phyloP scores from a whole-genome alignment of 768 basidiomycete genomes.

The Kwoniella pini region DNA sequence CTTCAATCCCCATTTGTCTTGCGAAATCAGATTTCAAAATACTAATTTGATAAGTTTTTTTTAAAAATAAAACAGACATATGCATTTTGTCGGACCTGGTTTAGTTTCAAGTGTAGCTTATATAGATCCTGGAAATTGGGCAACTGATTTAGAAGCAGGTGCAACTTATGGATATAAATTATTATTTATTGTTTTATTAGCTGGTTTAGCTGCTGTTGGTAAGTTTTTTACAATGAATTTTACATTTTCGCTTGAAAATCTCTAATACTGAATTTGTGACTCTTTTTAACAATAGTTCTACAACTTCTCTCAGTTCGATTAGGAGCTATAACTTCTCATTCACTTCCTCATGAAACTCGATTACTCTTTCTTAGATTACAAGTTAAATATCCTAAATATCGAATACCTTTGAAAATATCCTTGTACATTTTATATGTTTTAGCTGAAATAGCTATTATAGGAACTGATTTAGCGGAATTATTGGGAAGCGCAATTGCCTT shows the following conservation, averaged over 20 bases:
- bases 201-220: conserved; percentile 74
- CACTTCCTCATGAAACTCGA: conserved; percentile 44
- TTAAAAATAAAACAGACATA: conserved; percentile 23
- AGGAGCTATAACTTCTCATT: conserved; percentile 58
- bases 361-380: conserved; percentile 47
- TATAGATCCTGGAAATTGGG: conserved; percentile 70
- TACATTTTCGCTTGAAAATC: no score
- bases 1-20: no score
- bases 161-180: conserved; percentile 80
- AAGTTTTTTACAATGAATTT: conserved; percentile 14
- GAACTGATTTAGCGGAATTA: conserved; percentile 78
- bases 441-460: conserved; percentile 71
- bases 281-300: conserved; percentile 57
- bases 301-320: conserved; percentile 80
- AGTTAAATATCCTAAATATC: conserved; percentile 46
- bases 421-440: conserved; percentile 41
- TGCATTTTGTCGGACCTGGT: conserved; percentile 68
- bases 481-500: conserved; percentile 79
- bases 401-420: conserved; percentile 27
- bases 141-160: conserved; percentile 84
- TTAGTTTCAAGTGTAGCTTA: conserved; percentile 84
- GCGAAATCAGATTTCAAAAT: no score
- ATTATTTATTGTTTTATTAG: conserved; percentile 78
- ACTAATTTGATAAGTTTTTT: no score
- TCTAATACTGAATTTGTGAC: no score